A percentile compares a stretch with the other conserved stretches of the same genome.
Evolutionary conservation across 768 basidiomycete genomes (phyloP).

Genomic region (Suillus sp.): DNA sequence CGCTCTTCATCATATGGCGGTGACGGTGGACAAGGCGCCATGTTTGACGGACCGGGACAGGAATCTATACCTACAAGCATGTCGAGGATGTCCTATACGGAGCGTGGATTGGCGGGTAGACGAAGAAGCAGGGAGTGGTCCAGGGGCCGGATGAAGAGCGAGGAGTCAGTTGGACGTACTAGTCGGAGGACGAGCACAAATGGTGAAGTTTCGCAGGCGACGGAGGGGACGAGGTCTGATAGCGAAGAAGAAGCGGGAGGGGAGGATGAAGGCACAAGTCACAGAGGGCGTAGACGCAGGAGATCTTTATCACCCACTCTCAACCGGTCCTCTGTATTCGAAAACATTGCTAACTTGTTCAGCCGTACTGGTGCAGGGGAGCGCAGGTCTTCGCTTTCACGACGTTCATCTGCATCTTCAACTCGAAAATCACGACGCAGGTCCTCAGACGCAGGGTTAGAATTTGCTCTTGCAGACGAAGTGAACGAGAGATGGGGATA

Average conservation of each 20-base stretch:
- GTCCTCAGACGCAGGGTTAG: slow-evolving; percentile 59
- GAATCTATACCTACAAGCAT: slow-evolving; percentile 74
- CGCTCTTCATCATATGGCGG: slow-evolving; percentile 66
- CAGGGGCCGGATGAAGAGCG: slow-evolving; percentile 51
- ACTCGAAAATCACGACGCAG: slow-evolving; percentile 54
- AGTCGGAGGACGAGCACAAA: slow-evolving; percentile 50
- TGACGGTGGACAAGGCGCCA: slow-evolving; percentile 60
- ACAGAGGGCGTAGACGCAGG: slow-evolving; percentile 35
- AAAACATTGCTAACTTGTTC: slow-evolving; percentile 70
- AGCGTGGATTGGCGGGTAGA: slow-evolving; percentile 41
- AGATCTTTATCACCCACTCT: slow-evolving; percentile 40
- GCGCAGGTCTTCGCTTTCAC: slow-evolving; percentile 59
- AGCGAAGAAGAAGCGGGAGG: slow-evolving; percentile 41
- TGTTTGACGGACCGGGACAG: slow-evolving; percentile 76
- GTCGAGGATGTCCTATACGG: slow-evolving; percentile 74
- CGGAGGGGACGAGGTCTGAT: slow-evolving; percentile 41
- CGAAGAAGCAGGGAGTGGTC: slow-evolving; percentile 61
- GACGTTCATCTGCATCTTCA: slow-evolving; percentile 52
- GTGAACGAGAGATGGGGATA: slow-evolving; percentile 88
- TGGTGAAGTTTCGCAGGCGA: slow-evolving; percentile 41
- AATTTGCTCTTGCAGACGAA: slow-evolving; percentile 58
- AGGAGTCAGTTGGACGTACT: slow-evolving; percentile 36
- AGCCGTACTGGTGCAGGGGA: slow-evolving; percentile 46
- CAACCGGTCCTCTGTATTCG: slow-evolving; percentile 52
- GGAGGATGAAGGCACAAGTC: slow-evolving; percentile 29